Percentiles rank a stretch among this genome's conserved stretches.
phyloP scores from a whole-genome alignment of 805 yeast genomes.

The Candida yuanshanica region DNA sequence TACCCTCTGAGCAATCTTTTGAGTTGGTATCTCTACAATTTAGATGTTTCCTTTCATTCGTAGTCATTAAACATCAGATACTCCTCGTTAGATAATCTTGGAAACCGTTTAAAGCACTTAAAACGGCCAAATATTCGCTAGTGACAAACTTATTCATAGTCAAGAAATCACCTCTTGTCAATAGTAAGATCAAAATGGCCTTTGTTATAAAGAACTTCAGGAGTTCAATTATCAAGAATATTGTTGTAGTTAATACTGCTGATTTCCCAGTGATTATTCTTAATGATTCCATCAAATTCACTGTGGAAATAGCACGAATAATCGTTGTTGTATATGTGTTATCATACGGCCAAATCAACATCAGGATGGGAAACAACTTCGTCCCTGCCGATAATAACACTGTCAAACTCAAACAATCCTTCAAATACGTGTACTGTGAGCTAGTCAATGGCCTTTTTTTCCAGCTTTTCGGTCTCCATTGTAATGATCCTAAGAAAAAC shows the following conservation, averaged over 20 bases:
- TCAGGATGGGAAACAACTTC: slow-evolving; percentile 81
- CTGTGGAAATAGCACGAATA: slow-evolving; percentile 53
- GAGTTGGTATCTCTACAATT: too few species aligned
- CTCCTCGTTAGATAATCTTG: not conserved
- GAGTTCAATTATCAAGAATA: slow-evolving; percentile 10
- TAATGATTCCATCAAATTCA: slow-evolving; percentile 63
- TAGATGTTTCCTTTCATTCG: too few species aligned
- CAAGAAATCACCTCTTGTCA: slow-evolving; percentile 12
- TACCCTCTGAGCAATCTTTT: too few species aligned
- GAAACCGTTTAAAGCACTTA: not conserved
- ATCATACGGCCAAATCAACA: slow-evolving; percentile 97
- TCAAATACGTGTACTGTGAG: slow-evolving; percentile 20
- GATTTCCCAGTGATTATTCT: slow-evolving; percentile 35
- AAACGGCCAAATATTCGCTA: slow-evolving; percentile 10
- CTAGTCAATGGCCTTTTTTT: slow-evolving; percentile 8
- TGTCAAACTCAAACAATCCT: slow-evolving; percentile 53
- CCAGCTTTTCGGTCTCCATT: slow-evolving; percentile 25
- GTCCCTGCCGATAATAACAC: slow-evolving; percentile 72
- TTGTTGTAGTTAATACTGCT: slow-evolving; percentile 2
- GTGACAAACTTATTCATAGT: slow-evolving; percentile 42
- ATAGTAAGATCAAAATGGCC: slow-evolving; percentile 7
- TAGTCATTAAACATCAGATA: not conserved
- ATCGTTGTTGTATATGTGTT: slow-evolving; percentile 57
- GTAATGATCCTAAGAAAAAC: slow-evolving; percentile 18
- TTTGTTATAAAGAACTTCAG: slow-evolving; percentile 13